A percentile compares a stretch with the other conserved stretches of the same genome.
Evolutionary conservation across 768 basidiomycete species (phyloP).

Genomic region (Psilocybe cyanescens): DNA sequence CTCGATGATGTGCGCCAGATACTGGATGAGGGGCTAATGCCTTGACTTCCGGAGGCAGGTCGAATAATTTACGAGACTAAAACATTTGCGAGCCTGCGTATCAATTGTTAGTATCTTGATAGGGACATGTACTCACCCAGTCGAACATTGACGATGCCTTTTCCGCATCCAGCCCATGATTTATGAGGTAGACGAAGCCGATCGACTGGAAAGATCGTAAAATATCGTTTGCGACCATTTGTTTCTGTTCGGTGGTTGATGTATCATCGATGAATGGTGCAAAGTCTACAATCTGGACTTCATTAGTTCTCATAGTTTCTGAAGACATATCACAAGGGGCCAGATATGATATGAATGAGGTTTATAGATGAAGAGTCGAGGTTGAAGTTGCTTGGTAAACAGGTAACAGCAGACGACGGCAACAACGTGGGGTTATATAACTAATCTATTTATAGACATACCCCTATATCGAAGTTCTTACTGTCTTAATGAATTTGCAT

Average conservation of each 20-base stretch:
- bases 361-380: too few relatives aligned
- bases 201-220: constrained; percentile 46
- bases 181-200: constrained; percentile 53
- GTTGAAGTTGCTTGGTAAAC: too few relatives aligned
- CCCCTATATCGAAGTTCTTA: too few relatives aligned
- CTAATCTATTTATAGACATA: too few relatives aligned
- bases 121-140: constrained; percentile 33
- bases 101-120: background rate
- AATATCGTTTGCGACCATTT: constrained; percentile 43
- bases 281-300: constrained; percentile 46
- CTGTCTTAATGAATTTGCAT: too few relatives aligned
- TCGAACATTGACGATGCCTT: constrained; percentile 44
- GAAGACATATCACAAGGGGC: background rate
- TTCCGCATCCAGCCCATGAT: constrained; percentile 42
- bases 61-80: constrained; percentile 44
- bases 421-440: too few relatives aligned
- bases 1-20: constrained; percentile 49
- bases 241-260: constrained; percentile 25
- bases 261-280: constrained; percentile 43
- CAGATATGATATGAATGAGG: too few relatives aligned
- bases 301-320: background rate
- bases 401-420: too few relatives aligned
- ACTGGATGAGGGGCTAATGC: constrained; percentile 48
- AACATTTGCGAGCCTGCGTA: too few relatives aligned
- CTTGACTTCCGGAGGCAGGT: constrained; percentile 40